A percentile compares a stretch with the other conserved stretches of the same genome.
These are phyloP conservation scores for Coemansia sp. DNA, from an alignment of 192 early-diverging fungal genomes.

Conservation along the genomic window DNA sequence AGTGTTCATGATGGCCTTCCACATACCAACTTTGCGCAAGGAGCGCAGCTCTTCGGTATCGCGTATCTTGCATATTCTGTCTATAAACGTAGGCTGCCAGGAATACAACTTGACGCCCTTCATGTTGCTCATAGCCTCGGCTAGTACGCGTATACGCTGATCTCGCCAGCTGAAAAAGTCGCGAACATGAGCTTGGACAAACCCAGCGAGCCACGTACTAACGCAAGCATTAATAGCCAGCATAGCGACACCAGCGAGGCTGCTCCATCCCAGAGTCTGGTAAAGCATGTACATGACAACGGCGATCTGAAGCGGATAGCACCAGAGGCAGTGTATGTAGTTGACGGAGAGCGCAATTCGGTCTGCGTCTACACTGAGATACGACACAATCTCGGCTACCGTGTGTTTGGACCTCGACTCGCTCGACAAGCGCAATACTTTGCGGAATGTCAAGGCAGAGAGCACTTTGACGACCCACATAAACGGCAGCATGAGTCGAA, in stretches of 20 bases:
- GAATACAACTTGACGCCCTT: conserved; percentile 65
- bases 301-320: conserved; percentile 14
- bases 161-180: conserved; percentile 55
- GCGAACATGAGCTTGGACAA: conserved; percentile 1
- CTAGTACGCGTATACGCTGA: conserved; percentile 60
- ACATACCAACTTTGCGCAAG: conserved; percentile 72
- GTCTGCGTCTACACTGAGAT: conserved; percentile 64
- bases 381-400: conserved; percentile 70
- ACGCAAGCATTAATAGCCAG: conserved; percentile 8
- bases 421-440: conserved; percentile 21
- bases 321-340: conserved; percentile 47
- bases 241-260: conserved; percentile 7
- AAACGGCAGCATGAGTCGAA: conserved; percentile 73
- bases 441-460: conserved; percentile 22
- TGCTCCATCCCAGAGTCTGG: conserved; percentile 19
- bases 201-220: conserved; percentile 61
- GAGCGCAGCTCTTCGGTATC: conserved; percentile 75
- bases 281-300: conserved; percentile 22
- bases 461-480: conserved; percentile 63
- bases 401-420: conserved; percentile 69
- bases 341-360: conserved; percentile 13
- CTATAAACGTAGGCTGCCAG: conserved; percentile 61
- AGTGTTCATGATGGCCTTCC: conserved; percentile 70
- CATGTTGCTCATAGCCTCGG: conserved; percentile 58
- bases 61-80: conserved; percentile 62